Base-by-base conservation (phyloP, 139 green algal species). In the Pedinophyceae sp. region DNA sequence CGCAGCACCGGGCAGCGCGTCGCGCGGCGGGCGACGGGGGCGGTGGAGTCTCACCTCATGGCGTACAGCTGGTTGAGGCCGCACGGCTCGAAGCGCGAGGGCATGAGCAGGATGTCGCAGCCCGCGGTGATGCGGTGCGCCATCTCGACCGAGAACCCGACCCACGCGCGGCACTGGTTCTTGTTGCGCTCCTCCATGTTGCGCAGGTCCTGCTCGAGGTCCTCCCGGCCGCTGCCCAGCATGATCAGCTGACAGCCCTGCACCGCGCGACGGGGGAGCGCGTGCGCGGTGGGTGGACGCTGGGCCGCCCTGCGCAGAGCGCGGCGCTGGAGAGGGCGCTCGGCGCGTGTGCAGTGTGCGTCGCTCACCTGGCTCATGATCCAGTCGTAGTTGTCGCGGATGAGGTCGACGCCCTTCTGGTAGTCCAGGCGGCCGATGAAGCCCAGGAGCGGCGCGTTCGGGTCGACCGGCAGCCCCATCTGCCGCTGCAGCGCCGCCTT, bases 381-480 rank as follows among this genome's bases (percentile, higher is more conserved):
- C 83, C 83, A 94, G 38, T 87, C 74, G 61, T 81, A 85, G 59
- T 64, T 84, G 60, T 93, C 84, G 3, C 67, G 56, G 64, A 98
- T 96, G 4, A 98, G 73, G 72, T 98, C 91, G 48, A 97, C 86
- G 4, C 91, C 91, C 77, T 98, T 98, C 75, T 98, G 89, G 54
- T 74, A 60, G 57, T 80, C 72, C 24, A 80, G 51, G 28, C 68
- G 53, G 4, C 72, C 72, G 27, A 80, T 76, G 65, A 80, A 80
- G 19, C 60, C 72, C 6, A 80, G 43, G 28, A 80, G 27, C 16
- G 69, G 69, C 24, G 81, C 65, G 57, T 93, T 59, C 0, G 87
- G 61, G 19, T 87, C 58, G 40, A 85, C 85, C 13, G 83, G 84
- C 58, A 98, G 79, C 0, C 91, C 90, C 58, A 98, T 65, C 77